Base-by-base conservation (phyloP, 352 stramenopile species). In the Phytopythium delawarense region DNA sequence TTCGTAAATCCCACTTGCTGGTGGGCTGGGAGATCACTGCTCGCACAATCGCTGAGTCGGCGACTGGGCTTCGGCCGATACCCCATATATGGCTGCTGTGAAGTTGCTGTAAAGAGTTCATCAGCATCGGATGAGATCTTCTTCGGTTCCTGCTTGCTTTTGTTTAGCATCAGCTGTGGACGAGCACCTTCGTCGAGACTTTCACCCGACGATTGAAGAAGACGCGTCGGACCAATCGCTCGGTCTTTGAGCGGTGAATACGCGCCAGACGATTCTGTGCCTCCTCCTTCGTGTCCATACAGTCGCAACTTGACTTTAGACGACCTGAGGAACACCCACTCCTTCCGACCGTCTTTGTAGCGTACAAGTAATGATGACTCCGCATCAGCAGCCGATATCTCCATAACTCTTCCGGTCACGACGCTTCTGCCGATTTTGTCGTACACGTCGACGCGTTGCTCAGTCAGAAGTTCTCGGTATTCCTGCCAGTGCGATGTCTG, bases 391-490 rank as follows among this genome's bases (percentile, higher is more conserved):
- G 57, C 45, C 8, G 49, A 46, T 9, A 69, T 44, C 11, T 63
- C 57, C 21, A 68, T 32, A 23, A 79, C 67, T 35, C 70, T 74
- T 16, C 62, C 65, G 11, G 48, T 70, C 48, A 57, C 46, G 4
- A 74, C 69, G 1, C 44, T 72, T 28, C 69, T 68, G 3, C 54
- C 34, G 9, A 42, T 48, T 35, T 63, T 65, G 34, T 74, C 59
- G 34, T 75, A 74, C 16, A 76, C 48, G 34, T 76, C 71, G 2
- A 72, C 57, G 20, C 66, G 71, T 15, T 74, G 65, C 4, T 69
- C 68, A 6, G 61, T 39, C 5, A 79, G 50, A 34, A 70, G 35
- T 12, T 48, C 34, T 11, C 28, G 40, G 21, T 79, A 70, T 21
- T 67, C 56, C 18, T 35, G 21, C 68, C 69, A 79, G 34, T 72